These are phyloP conservation scores for Oenanthe javanica DNA, from an alignment of 140 eudicot genomes.

Conservation along the genomic window DNA sequence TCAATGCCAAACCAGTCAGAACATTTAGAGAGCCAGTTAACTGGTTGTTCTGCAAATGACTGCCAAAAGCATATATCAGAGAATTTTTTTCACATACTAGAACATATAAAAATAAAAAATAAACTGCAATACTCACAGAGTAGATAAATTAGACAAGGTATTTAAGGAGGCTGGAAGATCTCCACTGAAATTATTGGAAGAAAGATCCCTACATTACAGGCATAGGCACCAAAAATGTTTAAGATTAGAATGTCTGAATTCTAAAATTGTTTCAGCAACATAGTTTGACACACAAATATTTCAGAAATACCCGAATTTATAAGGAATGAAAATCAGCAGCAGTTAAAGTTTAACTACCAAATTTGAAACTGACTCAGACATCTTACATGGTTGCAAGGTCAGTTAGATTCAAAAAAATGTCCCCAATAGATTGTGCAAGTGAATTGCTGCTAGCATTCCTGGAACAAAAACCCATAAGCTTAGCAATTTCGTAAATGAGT, in stretches of 20 bases:
- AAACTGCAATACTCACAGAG: constrained; percentile 46
- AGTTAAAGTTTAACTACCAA: not conserved
- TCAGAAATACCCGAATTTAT: not conserved
- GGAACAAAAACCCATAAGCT: constrained; percentile 19
- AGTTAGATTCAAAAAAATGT: constrained; percentile 67
- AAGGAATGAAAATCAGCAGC: not conserved
- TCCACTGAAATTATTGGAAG: constrained; percentile 74
- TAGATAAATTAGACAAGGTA: constrained; percentile 64
- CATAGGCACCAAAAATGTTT: constrained; percentile 1
- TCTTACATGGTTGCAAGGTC: constrained; percentile 75
- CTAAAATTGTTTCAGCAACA: not conserved
- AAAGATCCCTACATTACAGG: constrained; percentile 63
- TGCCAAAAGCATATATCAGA: constrained; percentile 26
- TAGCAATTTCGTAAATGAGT: not conserved
- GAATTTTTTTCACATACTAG: not conserved
- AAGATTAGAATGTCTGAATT: not conserved
- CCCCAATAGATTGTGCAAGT: constrained; percentile 66
- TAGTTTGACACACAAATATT: not conserved
- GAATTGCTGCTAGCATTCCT: constrained; percentile 81
- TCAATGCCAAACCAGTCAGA: constrained; percentile 62
- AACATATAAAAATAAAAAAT: not conserved
- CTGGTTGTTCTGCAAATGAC: constrained; percentile 80
- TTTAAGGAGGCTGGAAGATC: constrained; percentile 74
- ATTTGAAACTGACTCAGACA: constrained; percentile 3
- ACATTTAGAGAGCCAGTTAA: constrained; percentile 65